Base-by-base conservation (phyloP, 73 alveolate genomes). In the Uronychia binucleata region DNA sequence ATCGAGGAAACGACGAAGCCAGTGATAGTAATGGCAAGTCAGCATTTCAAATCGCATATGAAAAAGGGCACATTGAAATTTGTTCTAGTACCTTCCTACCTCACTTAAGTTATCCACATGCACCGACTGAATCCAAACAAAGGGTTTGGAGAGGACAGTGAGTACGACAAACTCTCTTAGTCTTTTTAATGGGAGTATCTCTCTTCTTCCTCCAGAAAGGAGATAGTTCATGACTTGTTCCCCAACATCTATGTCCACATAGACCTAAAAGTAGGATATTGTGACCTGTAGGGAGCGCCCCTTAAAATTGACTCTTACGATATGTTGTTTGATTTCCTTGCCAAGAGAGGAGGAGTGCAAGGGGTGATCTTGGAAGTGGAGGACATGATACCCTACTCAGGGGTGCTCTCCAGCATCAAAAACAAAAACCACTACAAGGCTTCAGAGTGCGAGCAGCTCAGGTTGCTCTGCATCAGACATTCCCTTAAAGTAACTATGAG, bases 361-460 rank as follows among this genome's bases (percentile, higher is more conserved):
- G 79, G 79, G 26, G 28, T 74, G 26, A 26, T 74, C 13, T 13
- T 74, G 5, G 79, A 74, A 74, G 31, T 27, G 8, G 79, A 74
- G 28, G 79, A 74, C 34, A 74, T 74, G 79, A 27, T 74, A 5
- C 79, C 79, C 5, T 74, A 74, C 28, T 8, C 5, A 74, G 79
- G 34, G 28, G 46, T 28, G 26, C 46, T 74, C 26, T 74, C 5
- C 26, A 11, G 31, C 28, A 26, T 74, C 28, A 5, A 13, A 26
- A 46, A 46, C 19, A 46, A 46, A 19, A 46, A 46, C 67, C 67
- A 46, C 67, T 46, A 46, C 19, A 46, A 5, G 5, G n/a, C 67
- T 11, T 19, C 19, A 11, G 67, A 46, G 67, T 11, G 5, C 19
- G 19, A 46, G 5, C 67, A 46, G 67, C 5, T 46, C 19, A 46